Base-by-base conservation (phyloP, 2,329 filamentous ascomycete species). In the Ampelomyces quisqualis region DNA sequence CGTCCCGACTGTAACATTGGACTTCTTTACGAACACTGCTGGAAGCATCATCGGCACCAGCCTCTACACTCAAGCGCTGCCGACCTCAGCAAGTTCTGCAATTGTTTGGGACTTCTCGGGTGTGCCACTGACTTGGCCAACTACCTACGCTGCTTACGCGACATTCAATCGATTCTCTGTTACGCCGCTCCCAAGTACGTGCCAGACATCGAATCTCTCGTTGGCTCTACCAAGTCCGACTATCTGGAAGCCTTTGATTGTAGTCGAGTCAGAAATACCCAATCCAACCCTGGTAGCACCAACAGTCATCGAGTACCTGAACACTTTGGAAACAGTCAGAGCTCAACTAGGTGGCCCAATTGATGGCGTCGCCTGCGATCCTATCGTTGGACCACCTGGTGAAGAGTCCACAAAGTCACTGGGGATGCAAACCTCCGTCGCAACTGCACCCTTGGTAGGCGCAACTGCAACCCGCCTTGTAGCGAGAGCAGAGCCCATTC, bases 361-460 rank as follows among this genome's bases (percentile, higher is more conserved):
- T 31, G 58, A 55, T 7, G 3, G 43, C n/a, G 37, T 36, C 3
- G 65, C 65, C 7, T 68, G 65, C 33, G 65, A 68, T 36, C 65
- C 64, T 2, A 40, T 65, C 4, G 44, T 51, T n/a, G 55, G 55
- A 3, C 21, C 33, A 10, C 43, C 43, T 1, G 24, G 19, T 1
- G 18, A 36, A 2, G 8, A 7, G 4, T 24, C 11, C n/a, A 54
- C 51, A 11, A 30, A 24, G 11, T 49, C 43, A 1, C 19, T 49
- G 5, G 49, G 47, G 4, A 36, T 21, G n/a, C 40, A 27, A 0
- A 55, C 51, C 1, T 46, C 29, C 7, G 5, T 60, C 0, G 15
- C 27, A 1, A 49, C 51, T 3, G 40, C 19, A 8, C 9, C 39
- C 1, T 35, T 23, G 23, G 18, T 27, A 11, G 47, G 40, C 7